A percentile compares a stretch with the other conserved stretches of the same genome.
These are phyloP conservation scores for Limonium bicolor DNA, from an alignment of 148 eudicot genomes.

Conservation along the genomic window DNA sequence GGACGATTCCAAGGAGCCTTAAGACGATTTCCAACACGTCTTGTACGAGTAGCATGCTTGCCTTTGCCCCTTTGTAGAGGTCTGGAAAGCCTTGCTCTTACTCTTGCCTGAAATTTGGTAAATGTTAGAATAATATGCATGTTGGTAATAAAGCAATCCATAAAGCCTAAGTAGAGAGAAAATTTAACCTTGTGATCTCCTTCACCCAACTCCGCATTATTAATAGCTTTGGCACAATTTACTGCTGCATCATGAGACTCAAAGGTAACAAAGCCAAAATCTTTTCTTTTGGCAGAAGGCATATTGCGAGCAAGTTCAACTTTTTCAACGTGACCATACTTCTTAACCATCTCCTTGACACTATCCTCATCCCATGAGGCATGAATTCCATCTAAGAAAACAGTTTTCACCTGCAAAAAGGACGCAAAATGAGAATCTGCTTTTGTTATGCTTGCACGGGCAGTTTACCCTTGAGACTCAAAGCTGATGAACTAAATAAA, in stretches of 20 bases:
- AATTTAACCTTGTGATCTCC: conserved; percentile 85
- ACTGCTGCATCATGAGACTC: conserved; percentile 89
- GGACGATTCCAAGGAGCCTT: conserved; percentile 77
- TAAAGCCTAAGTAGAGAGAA: conserved; percentile 4
- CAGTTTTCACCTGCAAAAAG: conserved; percentile 74
- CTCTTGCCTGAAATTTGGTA: conserved; percentile 49
- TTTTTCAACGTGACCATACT: conserved; percentile 66
- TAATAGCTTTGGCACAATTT: conserved; percentile 77
- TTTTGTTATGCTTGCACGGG: too few species aligned
- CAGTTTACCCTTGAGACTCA: too few species aligned
- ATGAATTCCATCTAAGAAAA: conserved; percentile 83
- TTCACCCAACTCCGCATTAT: conserved; percentile 86
- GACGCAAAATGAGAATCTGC: conserved; percentile 4
- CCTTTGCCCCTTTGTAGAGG: conserved; percentile 85
- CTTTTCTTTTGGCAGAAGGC: conserved; percentile 96
- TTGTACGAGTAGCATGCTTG: conserved; percentile 41
- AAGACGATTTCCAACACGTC: conserved; percentile 32
- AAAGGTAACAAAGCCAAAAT: conserved; percentile 89
- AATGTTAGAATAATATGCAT: neutral
- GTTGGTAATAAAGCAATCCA: neutral
- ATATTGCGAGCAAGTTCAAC: conserved; percentile 97
- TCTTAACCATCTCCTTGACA: conserved; percentile 57
- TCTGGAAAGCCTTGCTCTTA: conserved; percentile 87
- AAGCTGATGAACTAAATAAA: too few species aligned
- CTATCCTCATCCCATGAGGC: conserved; percentile 94